A percentile compares a stretch with the other conserved stretches of the same genome.
These are phyloP conservation scores for Eucalyptus melliodora DNA, from an alignment of 345 rosid genomes.

Conservation along the genomic window DNA sequence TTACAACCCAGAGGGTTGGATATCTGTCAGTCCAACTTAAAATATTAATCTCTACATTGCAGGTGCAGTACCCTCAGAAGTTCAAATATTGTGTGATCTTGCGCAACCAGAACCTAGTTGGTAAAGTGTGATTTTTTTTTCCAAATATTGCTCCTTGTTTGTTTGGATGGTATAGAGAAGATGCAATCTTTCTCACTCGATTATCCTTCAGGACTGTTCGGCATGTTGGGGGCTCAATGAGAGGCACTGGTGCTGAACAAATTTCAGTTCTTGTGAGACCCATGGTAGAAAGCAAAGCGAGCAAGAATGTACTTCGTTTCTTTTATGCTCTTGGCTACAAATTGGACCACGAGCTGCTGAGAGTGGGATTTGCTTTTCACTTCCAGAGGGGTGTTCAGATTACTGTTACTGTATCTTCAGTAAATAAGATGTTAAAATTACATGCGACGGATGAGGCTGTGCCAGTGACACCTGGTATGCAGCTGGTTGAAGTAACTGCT, in stretches of 20 bases:
- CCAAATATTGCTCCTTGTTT: not conserved
- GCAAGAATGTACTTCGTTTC: constrained; percentile 76
- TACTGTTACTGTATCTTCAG: constrained; percentile 68
- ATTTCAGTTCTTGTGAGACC: constrained; percentile 72
- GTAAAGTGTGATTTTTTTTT: constrained; percentile 11
- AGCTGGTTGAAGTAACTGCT: constrained; percentile 92
- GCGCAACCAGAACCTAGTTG: constrained; percentile 81
- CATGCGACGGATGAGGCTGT: constrained; percentile 90
- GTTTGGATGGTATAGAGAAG: not conserved
- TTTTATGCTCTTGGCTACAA: constrained; percentile 85
- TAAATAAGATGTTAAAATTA: constrained; percentile 71
- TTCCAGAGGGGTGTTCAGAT: constrained; percentile 73
- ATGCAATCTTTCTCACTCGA: not conserved
- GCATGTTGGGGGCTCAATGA: constrained; percentile 86
- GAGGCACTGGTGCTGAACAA: constrained; percentile 94
- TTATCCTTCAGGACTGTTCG: constrained; percentile 56
- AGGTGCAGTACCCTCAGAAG: constrained; percentile 69
- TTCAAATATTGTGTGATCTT: constrained; percentile 84
- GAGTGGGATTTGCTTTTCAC: constrained; percentile 84
- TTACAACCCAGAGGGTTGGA: not conserved
- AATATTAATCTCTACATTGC: not conserved
- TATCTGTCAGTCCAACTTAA: not conserved
- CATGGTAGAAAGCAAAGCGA: constrained; percentile 91
- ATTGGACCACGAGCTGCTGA: constrained; percentile 82
- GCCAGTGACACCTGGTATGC: constrained; percentile 94